Conservation (phyloP, 2,329 filamentous ascomycete species). For the Coniella lustricola region DNA sequence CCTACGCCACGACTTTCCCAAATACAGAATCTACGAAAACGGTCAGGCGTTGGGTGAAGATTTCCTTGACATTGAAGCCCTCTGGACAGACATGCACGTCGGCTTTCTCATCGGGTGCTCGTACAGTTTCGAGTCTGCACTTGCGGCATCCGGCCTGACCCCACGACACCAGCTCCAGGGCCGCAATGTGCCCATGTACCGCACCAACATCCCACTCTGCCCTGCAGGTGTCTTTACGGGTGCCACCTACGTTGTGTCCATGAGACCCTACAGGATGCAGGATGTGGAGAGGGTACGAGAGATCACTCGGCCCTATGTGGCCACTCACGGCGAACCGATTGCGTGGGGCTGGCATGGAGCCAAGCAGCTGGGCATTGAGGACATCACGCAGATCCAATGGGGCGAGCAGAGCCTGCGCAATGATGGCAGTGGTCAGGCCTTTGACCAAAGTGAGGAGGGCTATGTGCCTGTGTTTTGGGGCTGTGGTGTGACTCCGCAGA, state of each 20-base stretch:
- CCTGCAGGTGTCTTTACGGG: conserved; percentile 52
- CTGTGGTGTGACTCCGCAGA: conserved; percentile 60
- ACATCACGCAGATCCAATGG: conserved; percentile 49
- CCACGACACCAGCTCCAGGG: conserved; percentile 42
- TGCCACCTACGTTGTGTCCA: conserved; percentile 53
- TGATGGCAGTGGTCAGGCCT: conserved; percentile 31
- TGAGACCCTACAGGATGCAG: conserved; percentile 47
- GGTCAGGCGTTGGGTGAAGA: conserved; percentile 32
- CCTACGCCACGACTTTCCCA: conserved; percentile 50
- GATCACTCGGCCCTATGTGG: conserved; percentile 46
- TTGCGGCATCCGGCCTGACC: conserved; percentile 40
- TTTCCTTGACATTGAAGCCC: conserved; percentile 34
- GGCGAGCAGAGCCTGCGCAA: conserved; percentile 40
- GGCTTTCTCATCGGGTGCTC: conserved; percentile 59
- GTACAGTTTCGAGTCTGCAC: conserved; percentile 55
- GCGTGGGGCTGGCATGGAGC: conserved; percentile 58
- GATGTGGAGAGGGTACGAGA: conserved; percentile 46
- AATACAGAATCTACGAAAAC: conserved; percentile 51
- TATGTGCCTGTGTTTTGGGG: conserved; percentile 55
- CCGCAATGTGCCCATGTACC: conserved; percentile 55
- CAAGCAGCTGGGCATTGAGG: conserved; percentile 42
- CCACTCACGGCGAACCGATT: conserved; percentile 57
- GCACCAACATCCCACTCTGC: conserved; percentile 47
- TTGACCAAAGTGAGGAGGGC: conserved; percentile 28
- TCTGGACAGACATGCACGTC: conserved; percentile 53